These are phyloP conservation scores for Calycina herbarum DNA, from an alignment of 2,329 filamentous ascomycete genomes.

Conservation along the genomic window DNA sequence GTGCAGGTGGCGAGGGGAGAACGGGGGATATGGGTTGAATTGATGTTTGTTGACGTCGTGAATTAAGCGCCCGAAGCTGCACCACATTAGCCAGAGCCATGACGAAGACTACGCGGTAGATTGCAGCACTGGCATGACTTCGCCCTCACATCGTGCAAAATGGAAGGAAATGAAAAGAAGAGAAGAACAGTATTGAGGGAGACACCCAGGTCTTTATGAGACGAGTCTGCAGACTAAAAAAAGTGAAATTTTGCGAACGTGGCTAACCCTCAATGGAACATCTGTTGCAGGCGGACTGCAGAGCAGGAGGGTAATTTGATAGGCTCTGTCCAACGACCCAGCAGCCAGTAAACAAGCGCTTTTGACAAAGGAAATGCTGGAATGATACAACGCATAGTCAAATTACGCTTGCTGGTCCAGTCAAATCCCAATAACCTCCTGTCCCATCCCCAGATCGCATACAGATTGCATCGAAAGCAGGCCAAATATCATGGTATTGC, in stretches of 20 bases:
- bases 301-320: constrained; percentile 35
- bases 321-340: constrained; percentile 31
- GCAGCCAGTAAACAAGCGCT: constrained; percentile 38
- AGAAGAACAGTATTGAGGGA: constrained; percentile 24
- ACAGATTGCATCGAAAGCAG: constrained; percentile 27
- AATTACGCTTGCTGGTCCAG: constrained; percentile 38
- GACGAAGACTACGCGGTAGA: constrained; percentile 28
- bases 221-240: constrained; percentile 27
- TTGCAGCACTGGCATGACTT: constrained; percentile 20
- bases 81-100: constrained; percentile 21
- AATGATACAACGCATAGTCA: constrained; percentile 40
- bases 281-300: constrained; percentile 36
- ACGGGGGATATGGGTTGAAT: constrained; percentile 13
- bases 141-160: constrained; percentile 14
- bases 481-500: constrained; percentile 33
- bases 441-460: constrained; percentile 22
- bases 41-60: constrained; percentile 23
- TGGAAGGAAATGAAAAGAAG: constrained; percentile 15
- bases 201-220: constrained; percentile 33
- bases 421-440: constrained; percentile 34
- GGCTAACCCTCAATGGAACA: constrained; percentile 38
- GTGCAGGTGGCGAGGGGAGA: constrained; percentile 10
- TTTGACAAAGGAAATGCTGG: constrained; percentile 37
- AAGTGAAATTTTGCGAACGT: constrained; percentile 37
- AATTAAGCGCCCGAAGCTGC: constrained; percentile 19